Conservation (phyloP, 257 asterid genomes). For the Perilla frutescens region DNA sequence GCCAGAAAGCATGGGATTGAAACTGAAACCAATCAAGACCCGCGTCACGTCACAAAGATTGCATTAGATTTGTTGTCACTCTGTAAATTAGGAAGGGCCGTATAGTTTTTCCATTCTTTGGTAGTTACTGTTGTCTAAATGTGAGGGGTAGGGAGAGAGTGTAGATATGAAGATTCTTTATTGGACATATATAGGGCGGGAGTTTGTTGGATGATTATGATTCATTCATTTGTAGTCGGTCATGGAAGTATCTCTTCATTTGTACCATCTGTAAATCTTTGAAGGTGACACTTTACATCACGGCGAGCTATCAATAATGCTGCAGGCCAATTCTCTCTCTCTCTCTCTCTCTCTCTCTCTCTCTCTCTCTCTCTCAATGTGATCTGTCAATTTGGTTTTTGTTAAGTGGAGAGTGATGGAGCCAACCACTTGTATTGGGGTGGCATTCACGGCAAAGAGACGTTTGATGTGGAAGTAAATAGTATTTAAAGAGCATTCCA, state of each 20-base stretch:
- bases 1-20: conserved; percentile 94
- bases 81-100: conserved; percentile 43
- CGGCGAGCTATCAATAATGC: conserved; percentile 29
- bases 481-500: no score
- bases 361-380: conserved; percentile 9
- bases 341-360: conserved; percentile 5
- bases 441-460: neutral
- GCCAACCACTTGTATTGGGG: conserved; percentile 11
- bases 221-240: conserved; percentile 61
- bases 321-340: conserved; percentile 24
- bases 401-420: neutral
- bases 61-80: conserved; percentile 33
- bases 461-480: neutral
- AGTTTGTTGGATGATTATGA: conserved; percentile 35
- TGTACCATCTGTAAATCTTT: conserved; percentile 45
- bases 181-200: conserved; percentile 46
- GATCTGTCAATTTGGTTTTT: conserved; percentile 17
- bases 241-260: conserved; percentile 34
- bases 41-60: conserved; percentile 41
- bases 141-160: conserved; percentile 43
- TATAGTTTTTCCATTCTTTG: conserved; percentile 34
- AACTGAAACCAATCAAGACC: conserved; percentile 85
- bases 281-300: conserved; percentile 22
- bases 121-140: conserved; percentile 26
- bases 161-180: conserved; percentile 55